Percentiles rank a stretch among this genome's conserved stretches.
These are phyloP conservation scores for Williopsis jadinii DNA, from an alignment of 1,139 yeast species.

Conservation along the genomic window DNA sequence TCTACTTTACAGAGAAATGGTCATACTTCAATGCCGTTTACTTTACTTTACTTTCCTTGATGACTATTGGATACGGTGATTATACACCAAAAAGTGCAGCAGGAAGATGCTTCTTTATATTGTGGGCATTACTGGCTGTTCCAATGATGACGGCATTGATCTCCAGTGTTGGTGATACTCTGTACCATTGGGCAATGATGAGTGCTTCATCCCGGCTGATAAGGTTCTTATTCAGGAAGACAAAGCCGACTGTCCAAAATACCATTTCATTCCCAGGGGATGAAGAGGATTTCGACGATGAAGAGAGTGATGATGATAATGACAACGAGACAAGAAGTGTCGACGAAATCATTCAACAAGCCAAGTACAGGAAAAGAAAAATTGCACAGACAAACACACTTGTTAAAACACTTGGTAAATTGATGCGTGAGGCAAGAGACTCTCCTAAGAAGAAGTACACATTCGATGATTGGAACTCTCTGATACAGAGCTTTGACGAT, in stretches of 20 bases:
- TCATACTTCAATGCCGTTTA: slow-evolving; percentile 60
- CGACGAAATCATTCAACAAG: too few relatives aligned
- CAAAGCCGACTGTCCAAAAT: too few relatives aligned
- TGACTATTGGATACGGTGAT: slow-evolving; percentile 85
- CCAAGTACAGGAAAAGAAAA: too few relatives aligned
- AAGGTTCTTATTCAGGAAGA: slow-evolving; percentile 18
- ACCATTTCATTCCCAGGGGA: too few relatives aligned
- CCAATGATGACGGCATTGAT: slow-evolving; percentile 83
- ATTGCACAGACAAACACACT: too few relatives aligned
- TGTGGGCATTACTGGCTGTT: slow-evolving; percentile 77
- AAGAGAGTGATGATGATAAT: not conserved
- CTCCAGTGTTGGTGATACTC: slow-evolving; percentile 61
- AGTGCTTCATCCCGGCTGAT: slow-evolving; percentile 14
- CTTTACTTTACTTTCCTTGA: slow-evolving; percentile 65
- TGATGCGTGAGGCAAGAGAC: slow-evolving; percentile 23
- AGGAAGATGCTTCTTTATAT: slow-evolving; percentile 65
- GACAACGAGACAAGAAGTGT: too few relatives aligned
- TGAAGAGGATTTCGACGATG: slow-evolving; percentile 16
- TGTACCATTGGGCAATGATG: slow-evolving; percentile 30
- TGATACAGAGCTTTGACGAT: slow-evolving; percentile 25
- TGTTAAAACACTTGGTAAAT: slow-evolving; percentile 12
- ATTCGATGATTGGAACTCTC: slow-evolving; percentile 40
- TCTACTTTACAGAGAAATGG: slow-evolving; percentile 59
- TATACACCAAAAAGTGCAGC: slow-evolving; percentile 53
- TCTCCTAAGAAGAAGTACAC: slow-evolving; percentile 27